phyloP scores from a whole-genome alignment of 331 rosid species.

The Acacia concinna region DNA sequence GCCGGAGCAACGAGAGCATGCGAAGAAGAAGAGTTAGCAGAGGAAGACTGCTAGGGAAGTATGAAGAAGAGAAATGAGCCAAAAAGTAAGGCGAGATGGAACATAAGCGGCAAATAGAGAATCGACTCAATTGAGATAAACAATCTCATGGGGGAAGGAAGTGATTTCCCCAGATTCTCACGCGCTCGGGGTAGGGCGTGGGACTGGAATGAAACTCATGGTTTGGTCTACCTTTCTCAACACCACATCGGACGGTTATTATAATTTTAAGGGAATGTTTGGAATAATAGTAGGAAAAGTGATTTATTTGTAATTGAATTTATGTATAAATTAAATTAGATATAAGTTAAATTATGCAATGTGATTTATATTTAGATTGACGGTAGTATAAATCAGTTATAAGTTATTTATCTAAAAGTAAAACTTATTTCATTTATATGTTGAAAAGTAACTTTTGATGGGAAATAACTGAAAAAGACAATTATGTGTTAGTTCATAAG shows the following conservation, averaged over 20 bases:
- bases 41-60: neutral
- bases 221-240: neutral
- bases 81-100: neutral
- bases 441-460: too few relatives aligned
- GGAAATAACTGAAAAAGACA: too few relatives aligned
- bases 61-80: constrained; percentile 11
- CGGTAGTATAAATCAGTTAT: too few relatives aligned
- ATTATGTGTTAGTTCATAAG: too few relatives aligned
- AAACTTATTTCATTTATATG: too few relatives aligned
- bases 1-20: constrained; percentile 58
- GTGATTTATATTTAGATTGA: too few relatives aligned
- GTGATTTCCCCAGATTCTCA: neutral
- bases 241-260: constrained; percentile 11
- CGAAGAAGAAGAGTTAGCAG: constrained; percentile 25
- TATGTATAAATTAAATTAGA: too few relatives aligned
- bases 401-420: too few relatives aligned
- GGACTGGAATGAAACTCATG: neutral
- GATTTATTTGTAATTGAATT: too few relatives aligned
- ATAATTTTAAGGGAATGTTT: neutral
- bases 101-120: neutral
- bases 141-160: neutral
- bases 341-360: too few relatives aligned
- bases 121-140: neutral
- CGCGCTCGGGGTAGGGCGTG: neutral
- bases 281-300: too few relatives aligned